Percentiles rank a stretch among this genome's conserved stretches.
These are phyloP conservation scores for Heterobasidion occidentale DNA, from an alignment of 1,284 basidiomycete species.

Conservation along the genomic window DNA sequence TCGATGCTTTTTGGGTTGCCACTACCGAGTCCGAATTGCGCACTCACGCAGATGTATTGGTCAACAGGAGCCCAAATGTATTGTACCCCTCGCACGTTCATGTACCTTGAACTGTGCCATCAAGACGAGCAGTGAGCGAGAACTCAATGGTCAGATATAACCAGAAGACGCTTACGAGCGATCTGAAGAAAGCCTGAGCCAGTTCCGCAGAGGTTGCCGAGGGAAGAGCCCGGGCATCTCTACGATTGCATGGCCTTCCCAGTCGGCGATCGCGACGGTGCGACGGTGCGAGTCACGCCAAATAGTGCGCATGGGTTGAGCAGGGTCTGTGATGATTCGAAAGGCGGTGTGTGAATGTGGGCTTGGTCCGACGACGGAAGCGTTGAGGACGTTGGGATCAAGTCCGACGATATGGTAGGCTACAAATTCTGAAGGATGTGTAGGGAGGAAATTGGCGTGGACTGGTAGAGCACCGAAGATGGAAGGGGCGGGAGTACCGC, in stretches of 20 bases:
- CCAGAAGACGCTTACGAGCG: slow-evolving; percentile 32
- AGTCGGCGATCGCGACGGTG: slow-evolving; percentile 50
- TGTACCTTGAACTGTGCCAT: slow-evolving; percentile 29
- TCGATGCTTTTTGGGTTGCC: neutral
- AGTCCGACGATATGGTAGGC: neutral
- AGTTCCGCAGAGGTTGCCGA: slow-evolving; percentile 41
- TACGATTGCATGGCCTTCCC: slow-evolving; percentile 44
- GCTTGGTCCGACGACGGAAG: slow-evolving; percentile 10
- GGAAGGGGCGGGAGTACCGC: slow-evolving; percentile 4
- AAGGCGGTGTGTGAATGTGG: slow-evolving; percentile 12
- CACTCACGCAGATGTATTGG: slow-evolving; percentile 32
- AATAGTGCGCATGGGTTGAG: slow-evolving; percentile 44
- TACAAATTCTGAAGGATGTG: neutral
- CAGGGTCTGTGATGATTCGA: slow-evolving; percentile 33
- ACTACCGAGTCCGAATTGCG: neutral
- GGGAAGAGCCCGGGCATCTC: slow-evolving; percentile 44
- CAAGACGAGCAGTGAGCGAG: neutral
- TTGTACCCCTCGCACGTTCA: slow-evolving; percentile 30
- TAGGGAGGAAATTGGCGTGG: neutral
- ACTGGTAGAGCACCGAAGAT: slow-evolving; percentile 11
- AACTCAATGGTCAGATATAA: neutral
- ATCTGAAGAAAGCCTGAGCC: slow-evolving; percentile 46
- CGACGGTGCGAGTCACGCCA: slow-evolving; percentile 41
- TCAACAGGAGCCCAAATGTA: slow-evolving; percentile 36
- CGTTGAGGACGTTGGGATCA: slow-evolving; percentile 9